phyloP scores from a whole-genome alignment of 2,329 filamentous ascomycete genomes.

The Ophiostoma ulmi region DNA sequence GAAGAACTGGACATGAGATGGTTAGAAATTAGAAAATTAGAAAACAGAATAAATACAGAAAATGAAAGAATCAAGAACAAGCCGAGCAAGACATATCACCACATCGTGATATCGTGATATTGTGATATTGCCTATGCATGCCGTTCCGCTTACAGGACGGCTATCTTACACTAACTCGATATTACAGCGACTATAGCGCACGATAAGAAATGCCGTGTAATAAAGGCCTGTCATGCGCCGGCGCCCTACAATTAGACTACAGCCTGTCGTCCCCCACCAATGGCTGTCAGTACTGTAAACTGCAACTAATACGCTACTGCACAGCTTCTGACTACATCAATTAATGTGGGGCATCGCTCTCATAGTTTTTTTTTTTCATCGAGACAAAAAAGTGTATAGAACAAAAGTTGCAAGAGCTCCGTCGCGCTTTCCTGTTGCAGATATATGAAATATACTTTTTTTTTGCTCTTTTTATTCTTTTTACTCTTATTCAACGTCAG shows the following conservation, averaged over 20 bases:
- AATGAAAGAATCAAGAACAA: background rate
- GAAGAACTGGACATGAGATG: background rate
- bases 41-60: background rate
- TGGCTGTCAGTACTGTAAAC: background rate
- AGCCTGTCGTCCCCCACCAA: slow-evolving; percentile 6
- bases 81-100: background rate
- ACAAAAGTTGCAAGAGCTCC: slow-evolving; percentile 21
- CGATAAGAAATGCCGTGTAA: background rate
- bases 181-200: background rate
- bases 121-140: background rate
- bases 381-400: background rate
- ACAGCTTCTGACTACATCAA: slow-evolving; percentile 2
- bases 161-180: background rate
- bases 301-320: background rate
- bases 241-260: background rate
- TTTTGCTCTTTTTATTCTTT: background rate
- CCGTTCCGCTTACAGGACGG: background rate
- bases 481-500: background rate
- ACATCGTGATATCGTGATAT: slow-evolving; percentile 9
- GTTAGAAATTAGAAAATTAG: background rate
- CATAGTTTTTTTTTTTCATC: slow-evolving; percentile 15
- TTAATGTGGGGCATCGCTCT: slow-evolving; percentile 9
- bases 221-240: background rate
- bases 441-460: background rate
- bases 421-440: slow-evolving; percentile 1